phyloP scores from a whole-genome alignment of 768 basidiomycete species.

The Fomitopsis serialis region DNA sequence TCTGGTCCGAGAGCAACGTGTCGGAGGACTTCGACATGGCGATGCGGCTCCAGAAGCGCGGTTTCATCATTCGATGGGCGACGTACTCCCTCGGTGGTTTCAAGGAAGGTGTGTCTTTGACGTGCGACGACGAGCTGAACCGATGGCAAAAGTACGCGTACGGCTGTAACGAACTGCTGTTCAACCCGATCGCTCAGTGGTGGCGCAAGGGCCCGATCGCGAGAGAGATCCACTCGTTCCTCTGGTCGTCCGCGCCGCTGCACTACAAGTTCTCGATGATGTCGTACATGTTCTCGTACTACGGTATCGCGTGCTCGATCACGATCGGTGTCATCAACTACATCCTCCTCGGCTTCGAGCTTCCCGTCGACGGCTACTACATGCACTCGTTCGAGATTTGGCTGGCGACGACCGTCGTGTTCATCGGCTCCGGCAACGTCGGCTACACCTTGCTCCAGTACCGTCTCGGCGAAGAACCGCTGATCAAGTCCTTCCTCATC shows the following conservation, averaged over 20 bases:
- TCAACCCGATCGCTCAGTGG: constrained; percentile 82
- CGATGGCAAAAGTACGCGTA: constrained; percentile 90
- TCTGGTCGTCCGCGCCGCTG: constrained; percentile 58
- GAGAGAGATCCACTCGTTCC: constrained; percentile 67
- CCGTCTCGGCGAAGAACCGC: constrained; percentile 44
- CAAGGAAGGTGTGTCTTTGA: constrained; percentile 89
- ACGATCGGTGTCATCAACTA: constrained; percentile 72
- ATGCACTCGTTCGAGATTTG: constrained; percentile 79
- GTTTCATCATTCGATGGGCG: constrained; percentile 55
- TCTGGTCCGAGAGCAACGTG: constrained; percentile 64
- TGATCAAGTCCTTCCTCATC: constrained; percentile 23
- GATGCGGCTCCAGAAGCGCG: constrained; percentile 50
- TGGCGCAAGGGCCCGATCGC: constrained; percentile 77
- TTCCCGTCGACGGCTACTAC: constrained; percentile 72
- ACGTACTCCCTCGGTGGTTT: constrained; percentile 82
- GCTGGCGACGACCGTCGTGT: constrained; percentile 72
- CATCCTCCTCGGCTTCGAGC: constrained; percentile 64
- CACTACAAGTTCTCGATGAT: constrained; percentile 51
- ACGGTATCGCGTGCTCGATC: constrained; percentile 60
- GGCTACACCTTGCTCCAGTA: constrained; percentile 73
- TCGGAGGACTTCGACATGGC: constrained; percentile 73
- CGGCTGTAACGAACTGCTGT: constrained; percentile 65
- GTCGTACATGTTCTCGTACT: constrained; percentile 53
- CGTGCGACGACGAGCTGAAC: constrained; percentile 86
- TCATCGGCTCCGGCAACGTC: constrained; percentile 68